Evolutionary conservation across 2,329 filamentous ascomycete genomes (phyloP).

Genomic region (Fusarium subglutinans): DNA sequence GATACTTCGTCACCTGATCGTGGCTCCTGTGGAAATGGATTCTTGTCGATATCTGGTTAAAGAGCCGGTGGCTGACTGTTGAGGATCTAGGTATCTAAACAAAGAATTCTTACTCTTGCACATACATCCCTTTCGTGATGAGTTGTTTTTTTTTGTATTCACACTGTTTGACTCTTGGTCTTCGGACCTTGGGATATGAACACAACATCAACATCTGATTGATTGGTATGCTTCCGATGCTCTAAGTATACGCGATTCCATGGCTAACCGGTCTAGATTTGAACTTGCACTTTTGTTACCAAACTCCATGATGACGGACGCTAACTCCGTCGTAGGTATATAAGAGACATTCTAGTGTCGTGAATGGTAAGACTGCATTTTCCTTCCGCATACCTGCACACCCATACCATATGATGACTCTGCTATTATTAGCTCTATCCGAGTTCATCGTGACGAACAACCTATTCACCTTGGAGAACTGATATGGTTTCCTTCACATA

Average conservation of each 20-base stretch:
- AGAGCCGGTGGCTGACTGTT: constrained; percentile 45
- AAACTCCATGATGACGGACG: background rate
- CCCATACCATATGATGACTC: constrained; percentile 60
- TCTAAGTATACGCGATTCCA: background rate
- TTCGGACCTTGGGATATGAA: constrained; percentile 61
- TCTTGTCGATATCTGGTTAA: constrained; percentile 41
- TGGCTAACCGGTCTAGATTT: constrained; percentile 31
- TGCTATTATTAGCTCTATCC: constrained; percentile 54
- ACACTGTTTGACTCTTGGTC: constrained; percentile 65
- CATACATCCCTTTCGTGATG: constrained; percentile 54
- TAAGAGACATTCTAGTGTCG: background rate
- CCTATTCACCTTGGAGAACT: constrained; percentile 71
- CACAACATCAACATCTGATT: constrained; percentile 64
- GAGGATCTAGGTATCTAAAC: constrained; percentile 48
- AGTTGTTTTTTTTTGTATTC: constrained; percentile 60
- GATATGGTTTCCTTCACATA: constrained; percentile 47
- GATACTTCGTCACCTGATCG: constrained; percentile 73
- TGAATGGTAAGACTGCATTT: constrained; percentile 20
- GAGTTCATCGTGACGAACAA: constrained; percentile 66
- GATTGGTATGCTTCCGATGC: constrained; percentile 50
- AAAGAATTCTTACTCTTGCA: constrained; percentile 28
- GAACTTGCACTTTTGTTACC: background rate
- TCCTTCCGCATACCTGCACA: background rate
- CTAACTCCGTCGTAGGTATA: constrained; percentile 32
- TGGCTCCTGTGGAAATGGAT: constrained; percentile 46